Evolutionary conservation across 371 early-diverging fungal species (phyloP), one percentile per base, ranked within the genome.

Genomic region (Antonospora locustae): DNA sequence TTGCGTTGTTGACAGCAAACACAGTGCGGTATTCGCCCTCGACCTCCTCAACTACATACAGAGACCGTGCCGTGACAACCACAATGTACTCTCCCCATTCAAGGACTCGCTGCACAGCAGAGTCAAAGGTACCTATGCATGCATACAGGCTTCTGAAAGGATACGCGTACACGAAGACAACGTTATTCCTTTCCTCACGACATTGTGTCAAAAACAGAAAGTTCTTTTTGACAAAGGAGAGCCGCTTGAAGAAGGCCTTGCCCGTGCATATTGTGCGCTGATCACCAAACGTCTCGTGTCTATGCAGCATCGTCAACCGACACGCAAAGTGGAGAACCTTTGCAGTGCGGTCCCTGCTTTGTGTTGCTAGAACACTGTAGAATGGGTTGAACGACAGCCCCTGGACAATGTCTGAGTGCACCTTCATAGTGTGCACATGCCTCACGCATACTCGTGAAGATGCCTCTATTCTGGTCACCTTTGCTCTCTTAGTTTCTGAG

Each of bases 21-120:
- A 57, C 17, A 11, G 61, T 47, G 7, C 25, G 29, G 17, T 49
- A 9, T 3, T 14, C 22, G 22, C 55, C 29, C n/a, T 53, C 34
- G n/a, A n/a, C n/a, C 16, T 53, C 23, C 6, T 29, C 14, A 53
- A 69, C 48, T 11, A 74, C 23, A 58, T 74, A 74, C 14, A 69
- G 1, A 49, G 53, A 47, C 19, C 51, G 57, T 28, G 59, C 65
- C 14, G 61, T 60, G 2, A 62, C 19, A 16, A 69, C 44, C 34
- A 58, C 50, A 5, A 69, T 27, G 23, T 34, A 45, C 3, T 49
- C 30, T 6, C 36, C 23, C 27, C 46, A 27, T 22, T 39, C 19
- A 3, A 62, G 25, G 9, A 71, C 41, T 50, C 51, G 58, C 11
- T 62, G 39, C 2, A 58, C 24, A 5, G 70, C 45, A 5, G 67